Conservation (phyloP, 2,329 filamentous ascomycete species). For the Diaporthe nobilis region DNA sequence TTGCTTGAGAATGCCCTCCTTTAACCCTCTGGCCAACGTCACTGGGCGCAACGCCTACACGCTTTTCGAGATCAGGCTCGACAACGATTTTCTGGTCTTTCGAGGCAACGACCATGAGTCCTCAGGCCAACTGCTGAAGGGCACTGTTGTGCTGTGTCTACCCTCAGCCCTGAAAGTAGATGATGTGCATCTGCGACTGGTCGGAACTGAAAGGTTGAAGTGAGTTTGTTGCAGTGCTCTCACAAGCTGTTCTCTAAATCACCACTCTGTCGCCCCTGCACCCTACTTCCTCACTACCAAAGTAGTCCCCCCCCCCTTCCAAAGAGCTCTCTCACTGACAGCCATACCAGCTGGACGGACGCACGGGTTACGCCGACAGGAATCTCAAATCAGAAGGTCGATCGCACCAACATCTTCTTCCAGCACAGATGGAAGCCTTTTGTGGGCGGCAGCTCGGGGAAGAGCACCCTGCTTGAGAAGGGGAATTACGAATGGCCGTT, state of each 20-base stretch:
- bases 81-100: conserved; percentile 85
- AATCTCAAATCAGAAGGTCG: conserved; percentile 71
- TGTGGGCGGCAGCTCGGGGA: conserved; percentile 67
- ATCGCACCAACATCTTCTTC: conserved; percentile 72
- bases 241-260: neutral
- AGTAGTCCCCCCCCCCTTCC: neutral
- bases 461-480: conserved; percentile 72
- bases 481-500: conserved; percentile 91
- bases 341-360: conserved; percentile 63
- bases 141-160: conserved; percentile 81
- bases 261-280: neutral
- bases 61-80: conserved; percentile 74
- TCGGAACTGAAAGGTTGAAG: conserved; percentile 78
- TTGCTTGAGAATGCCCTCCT: conserved; percentile 64
- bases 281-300: neutral
- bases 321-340: conserved; percentile 41
- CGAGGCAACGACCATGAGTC: conserved; percentile 82
- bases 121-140: conserved; percentile 80
- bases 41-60: conserved; percentile 66
- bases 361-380: conserved; percentile 68
- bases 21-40: conserved; percentile 69
- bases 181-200: conserved; percentile 79
- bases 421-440: conserved; percentile 80
- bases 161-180: conserved; percentile 78
- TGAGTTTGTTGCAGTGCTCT: conserved; percentile 59